Evolutionary conservation across 495 filamentous ascomycete species (phyloP), one percentile per base, ranked within the genome.

Genomic region (Rhizodiscina lignyota): DNA sequence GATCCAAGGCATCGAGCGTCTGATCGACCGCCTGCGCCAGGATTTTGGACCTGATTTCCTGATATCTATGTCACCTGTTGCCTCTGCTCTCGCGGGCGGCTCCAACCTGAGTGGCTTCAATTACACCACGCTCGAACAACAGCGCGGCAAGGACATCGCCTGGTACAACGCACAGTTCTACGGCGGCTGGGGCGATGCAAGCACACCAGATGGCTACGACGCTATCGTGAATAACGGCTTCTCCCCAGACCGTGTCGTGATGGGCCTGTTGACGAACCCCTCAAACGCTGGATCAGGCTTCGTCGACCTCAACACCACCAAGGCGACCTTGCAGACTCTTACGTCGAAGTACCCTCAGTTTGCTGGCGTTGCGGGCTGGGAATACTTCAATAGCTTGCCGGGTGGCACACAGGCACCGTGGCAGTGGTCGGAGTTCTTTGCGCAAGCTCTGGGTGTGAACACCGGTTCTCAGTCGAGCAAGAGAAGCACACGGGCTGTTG

Each of bases 91-190:
- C 3, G 53, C 66, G 20, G 62, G 62, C 5, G 51, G 66, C 18
- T 59, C 60, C 0, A 71, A 85, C 45, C 58, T 91, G 0, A 79
- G 74, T 24, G 83, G 83, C 0, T 91, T 91, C 47, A 63, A 72
- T 38, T 87, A 91, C 51, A 54, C 61, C 3, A 54, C 60, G 16
- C 63, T 87, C 21, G 78, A 84, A 49, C 55, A 62, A 16, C 62
- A 66, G 55, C 62, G 76, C 5, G 79, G 77, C 3, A 46, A 53
- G 6, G 66, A 75, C 43, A 79, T 86, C 24, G 62, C 56, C 13
- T 91, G 82, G 71, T 89, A 89, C 46, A 89, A 89, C 40, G 58
- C 72, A 11, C 83, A 89, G 49, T 89, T 89, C 48, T 91, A 91
- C 48, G 80, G 76, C 44, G 79, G 79, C 1, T 91, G 78, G 67